Evolutionary conservation across 2,329 filamentous ascomycete species (phyloP).

Genomic region (Aspergillus sp.): DNA sequence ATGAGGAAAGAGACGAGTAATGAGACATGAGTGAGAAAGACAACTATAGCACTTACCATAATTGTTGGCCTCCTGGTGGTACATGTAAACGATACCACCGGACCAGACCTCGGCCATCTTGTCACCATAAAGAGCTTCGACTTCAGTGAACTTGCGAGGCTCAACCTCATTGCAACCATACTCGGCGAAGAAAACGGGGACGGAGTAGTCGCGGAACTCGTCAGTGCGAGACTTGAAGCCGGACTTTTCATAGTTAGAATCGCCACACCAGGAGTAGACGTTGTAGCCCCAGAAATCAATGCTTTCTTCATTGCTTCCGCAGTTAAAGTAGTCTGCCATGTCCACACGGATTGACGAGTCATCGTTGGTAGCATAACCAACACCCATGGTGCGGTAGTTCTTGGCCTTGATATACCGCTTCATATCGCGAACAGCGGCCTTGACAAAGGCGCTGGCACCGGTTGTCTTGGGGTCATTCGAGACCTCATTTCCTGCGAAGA

Average conservation of each 20-base stretch:
- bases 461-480: constrained; percentile 88
- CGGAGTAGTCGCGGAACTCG: constrained; percentile 85
- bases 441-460: constrained; percentile 86
- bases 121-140: constrained; percentile 74
- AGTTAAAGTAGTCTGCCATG: constrained; percentile 93
- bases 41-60: constrained; percentile 63
- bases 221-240: constrained; percentile 80
- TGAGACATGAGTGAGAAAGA: background rate
- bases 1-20: background rate
- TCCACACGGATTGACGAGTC: constrained; percentile 78
- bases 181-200: constrained; percentile 96
- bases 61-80: constrained; percentile 85
- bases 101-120: constrained; percentile 87
- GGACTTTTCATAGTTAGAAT: constrained; percentile 75
- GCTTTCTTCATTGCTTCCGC: constrained; percentile 64
- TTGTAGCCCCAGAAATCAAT: constrained; percentile 99
- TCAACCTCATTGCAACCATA: constrained; percentile 85
- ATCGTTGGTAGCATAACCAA: constrained; percentile 95
- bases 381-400: constrained; percentile 76
- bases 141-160: constrained; percentile 81
- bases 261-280: constrained; percentile 97
- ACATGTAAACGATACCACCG: constrained; percentile 98
- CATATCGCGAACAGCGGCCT: constrained; percentile 92
- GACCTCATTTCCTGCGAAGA: constrained; percentile 98
- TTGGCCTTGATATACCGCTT: constrained; percentile 87